These are phyloP conservation scores for Clavispora phyllophila DNA, from an alignment of 805 yeast genomes.

Conservation along the genomic window DNA sequence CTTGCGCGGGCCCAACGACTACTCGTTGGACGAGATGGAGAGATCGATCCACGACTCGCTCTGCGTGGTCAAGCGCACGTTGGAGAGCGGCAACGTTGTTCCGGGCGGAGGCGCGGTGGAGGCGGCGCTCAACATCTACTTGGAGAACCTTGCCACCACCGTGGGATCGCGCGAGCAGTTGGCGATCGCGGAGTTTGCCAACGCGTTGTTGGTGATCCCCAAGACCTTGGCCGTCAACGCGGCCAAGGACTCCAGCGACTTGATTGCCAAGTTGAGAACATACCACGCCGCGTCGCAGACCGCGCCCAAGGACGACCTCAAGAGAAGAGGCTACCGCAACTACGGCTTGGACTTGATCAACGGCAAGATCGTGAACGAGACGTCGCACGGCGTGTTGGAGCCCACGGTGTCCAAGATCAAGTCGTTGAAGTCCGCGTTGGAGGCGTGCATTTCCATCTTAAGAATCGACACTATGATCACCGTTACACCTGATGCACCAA, in stretches of 20 bases:
- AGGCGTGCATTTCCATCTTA: conserved; percentile 95
- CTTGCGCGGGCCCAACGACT: conserved; percentile 93
- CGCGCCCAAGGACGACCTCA: conserved; percentile 75
- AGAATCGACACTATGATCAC: conserved; percentile 98
- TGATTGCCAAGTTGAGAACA: conserved; percentile 91
- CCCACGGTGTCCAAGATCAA: conserved; percentile 92
- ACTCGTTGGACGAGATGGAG: conserved; percentile 96
- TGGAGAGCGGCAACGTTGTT: conserved; percentile 90
- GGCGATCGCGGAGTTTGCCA: conserved; percentile 97
- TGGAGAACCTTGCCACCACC: conserved; percentile 96
- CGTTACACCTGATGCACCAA: conserved; percentile 91
- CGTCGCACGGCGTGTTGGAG: conserved; percentile 82
- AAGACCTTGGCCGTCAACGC: conserved; percentile 96
- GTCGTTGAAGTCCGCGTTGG: conserved; percentile 90
- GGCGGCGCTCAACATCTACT: conserved; percentile 86
- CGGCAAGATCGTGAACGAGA: conserved; percentile 88
- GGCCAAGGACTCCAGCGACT: conserved; percentile 93
- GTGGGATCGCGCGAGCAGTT: conserved; percentile 96
- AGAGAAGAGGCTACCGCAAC: conserved; percentile 80
- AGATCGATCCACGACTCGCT: conserved; percentile 93
- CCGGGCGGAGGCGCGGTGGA: conserved; percentile 99
- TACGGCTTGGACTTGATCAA: conserved; percentile 89
- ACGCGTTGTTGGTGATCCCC: conserved; percentile 84
- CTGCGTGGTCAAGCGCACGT: conserved; percentile 90
- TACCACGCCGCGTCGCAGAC: conserved; percentile 93